These are phyloP conservation scores for Russula vinacea DNA, from an alignment of 768 basidiomycete genomes.

Conservation along the genomic window DNA sequence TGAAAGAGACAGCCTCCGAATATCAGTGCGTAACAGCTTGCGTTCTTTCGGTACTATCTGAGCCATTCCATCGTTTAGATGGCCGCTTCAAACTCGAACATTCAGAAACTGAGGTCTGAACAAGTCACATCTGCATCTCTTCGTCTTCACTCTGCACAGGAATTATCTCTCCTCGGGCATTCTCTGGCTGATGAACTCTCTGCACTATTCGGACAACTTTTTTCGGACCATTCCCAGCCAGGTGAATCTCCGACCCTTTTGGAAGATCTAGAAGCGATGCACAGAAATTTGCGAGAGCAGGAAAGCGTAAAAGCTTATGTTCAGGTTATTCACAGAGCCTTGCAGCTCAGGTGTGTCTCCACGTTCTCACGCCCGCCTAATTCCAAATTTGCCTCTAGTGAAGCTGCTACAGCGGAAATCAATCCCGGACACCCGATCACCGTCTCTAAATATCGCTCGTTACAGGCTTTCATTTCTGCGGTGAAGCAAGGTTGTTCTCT, in stretches of 20 bases:
- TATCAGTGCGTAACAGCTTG: conserved; percentile 34
- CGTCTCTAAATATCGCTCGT: conserved; percentile 50
- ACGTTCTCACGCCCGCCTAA: neutral
- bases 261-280: conserved; percentile 78
- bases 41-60: conserved; percentile 32
- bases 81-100: conserved; percentile 46
- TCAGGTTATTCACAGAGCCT: conserved; percentile 63
- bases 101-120: conserved; percentile 47
- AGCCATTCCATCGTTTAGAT: conserved; percentile 56
- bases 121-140: conserved; percentile 48
- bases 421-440: conserved; percentile 44
- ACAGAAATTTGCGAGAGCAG: conserved; percentile 72
- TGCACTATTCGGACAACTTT: conserved; percentile 60
- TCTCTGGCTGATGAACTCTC: conserved; percentile 74
- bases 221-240: conserved; percentile 51
- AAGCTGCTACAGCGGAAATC: conserved; percentile 55
- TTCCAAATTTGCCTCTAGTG: conserved; percentile 41
- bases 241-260: conserved; percentile 61
- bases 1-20: conserved; percentile 32
- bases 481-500: conserved; percentile 45
- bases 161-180: conserved; percentile 73
- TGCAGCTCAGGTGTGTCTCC: conserved; percentile 61
- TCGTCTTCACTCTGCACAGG: conserved; percentile 63
- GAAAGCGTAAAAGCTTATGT: conserved; percentile 75
- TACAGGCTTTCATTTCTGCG: conserved; percentile 59